Conservation (phyloP, 2,329 filamentous ascomycete species). For the Calonectria pseudoturangicola region DNA sequence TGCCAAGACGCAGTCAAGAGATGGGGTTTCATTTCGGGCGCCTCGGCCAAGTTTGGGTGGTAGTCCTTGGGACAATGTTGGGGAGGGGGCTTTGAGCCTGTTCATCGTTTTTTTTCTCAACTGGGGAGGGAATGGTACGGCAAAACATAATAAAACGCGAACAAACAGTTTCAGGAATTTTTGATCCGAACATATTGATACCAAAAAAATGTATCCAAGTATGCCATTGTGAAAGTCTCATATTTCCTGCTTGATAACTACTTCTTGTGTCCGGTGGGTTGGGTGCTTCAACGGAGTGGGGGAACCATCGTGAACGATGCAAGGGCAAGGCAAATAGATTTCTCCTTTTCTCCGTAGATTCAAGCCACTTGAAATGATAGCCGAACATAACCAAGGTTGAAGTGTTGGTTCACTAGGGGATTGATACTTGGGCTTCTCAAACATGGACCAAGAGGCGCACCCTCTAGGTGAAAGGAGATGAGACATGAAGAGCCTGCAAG, state of each 20-base stretch:
- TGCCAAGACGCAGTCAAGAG: conserved; percentile 17
- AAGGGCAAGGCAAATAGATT: conserved; percentile 25
- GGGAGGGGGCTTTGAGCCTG: neutral
- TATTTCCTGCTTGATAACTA: neutral
- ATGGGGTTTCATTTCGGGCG: conserved; percentile 25
- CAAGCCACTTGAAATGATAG: conserved; percentile 26
- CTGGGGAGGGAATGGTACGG: neutral
- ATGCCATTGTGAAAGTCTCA: neutral
- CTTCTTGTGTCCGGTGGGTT: neutral
- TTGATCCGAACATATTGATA: neutral
- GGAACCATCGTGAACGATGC: conserved; percentile 11
- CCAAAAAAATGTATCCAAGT: neutral
- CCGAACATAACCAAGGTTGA: conserved; percentile 46
- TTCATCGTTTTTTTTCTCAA: neutral
- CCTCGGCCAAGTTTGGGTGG: conserved; percentile 17
- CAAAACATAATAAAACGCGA: neutral
- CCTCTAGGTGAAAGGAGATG: conserved; percentile 31
- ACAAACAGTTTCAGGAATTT: neutral
- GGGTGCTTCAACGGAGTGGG: conserved; percentile 2
- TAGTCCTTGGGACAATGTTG: conserved; percentile 12
- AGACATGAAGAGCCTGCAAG: conserved; percentile 28
- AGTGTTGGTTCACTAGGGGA: conserved; percentile 31
- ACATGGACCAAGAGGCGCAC: conserved; percentile 20
- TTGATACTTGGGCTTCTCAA: conserved; percentile 23
- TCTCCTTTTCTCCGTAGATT: conserved; percentile 45